Evolutionary conservation across 2,329 filamentous ascomycete species (phyloP), one percentile per base, ranked within the genome.

Genomic region (Fusarium tricinctum): DNA sequence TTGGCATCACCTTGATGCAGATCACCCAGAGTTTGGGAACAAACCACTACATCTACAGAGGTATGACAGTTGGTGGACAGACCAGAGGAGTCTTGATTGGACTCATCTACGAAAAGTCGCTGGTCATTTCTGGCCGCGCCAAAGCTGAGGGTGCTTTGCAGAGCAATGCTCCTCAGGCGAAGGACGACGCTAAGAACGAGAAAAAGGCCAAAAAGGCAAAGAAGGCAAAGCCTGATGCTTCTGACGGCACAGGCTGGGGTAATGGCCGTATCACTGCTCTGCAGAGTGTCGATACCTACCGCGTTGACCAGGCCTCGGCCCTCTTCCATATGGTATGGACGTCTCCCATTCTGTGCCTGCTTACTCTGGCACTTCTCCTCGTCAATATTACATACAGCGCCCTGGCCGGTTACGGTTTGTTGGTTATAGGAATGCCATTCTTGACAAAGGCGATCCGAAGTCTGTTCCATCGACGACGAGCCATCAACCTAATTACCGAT

Each of bases 271-370:
- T 98, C 52, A 89, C 96, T 76, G 97, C 97, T 71, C 77, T 98
- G 71, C 97, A 98, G 94, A 95, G 93, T 64, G 93, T 96, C 44
- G 95, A 98, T 76, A 97, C 94, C 0, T 97, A 97, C 78, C 93
- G 95, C 70, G 85, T 99, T 63, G 94, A 98, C 73, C 91, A 94
- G 76, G 94, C 94, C 2, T 93, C 88, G 39, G 93, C 92, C 42
- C 86, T 97, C 78, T 95, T 97, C 79, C 96, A 99, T 78, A 87
- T 97, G 81, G 83, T 92, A 22, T 99, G 96, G 96, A 93, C 92
- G 2, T 88, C 93, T 0, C 94, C 95, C 0, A 82, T 97, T 39
- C 85, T 91, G 23, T 90, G 94, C 60, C 76, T 96, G 49, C 83
- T 97, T 68, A 96, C 94, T 0, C 85, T 97, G 15, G 85, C 91